These are phyloP conservation scores for Podaxis carcinomalis DNA, from an alignment of 768 basidiomycete genomes.

Conservation along the genomic window DNA sequence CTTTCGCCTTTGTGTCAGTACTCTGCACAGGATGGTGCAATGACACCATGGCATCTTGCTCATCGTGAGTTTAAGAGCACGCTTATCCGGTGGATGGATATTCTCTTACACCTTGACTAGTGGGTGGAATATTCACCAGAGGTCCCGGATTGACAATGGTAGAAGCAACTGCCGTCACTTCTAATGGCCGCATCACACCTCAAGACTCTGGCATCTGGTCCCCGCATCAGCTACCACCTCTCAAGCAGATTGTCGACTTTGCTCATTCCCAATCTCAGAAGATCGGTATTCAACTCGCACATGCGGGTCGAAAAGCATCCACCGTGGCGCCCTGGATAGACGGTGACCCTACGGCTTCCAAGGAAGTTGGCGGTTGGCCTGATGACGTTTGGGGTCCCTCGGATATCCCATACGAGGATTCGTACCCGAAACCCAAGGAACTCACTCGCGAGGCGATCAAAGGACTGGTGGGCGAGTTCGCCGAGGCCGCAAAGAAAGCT, in stretches of 20 bases:
- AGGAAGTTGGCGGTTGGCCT: slow-evolving; percentile 43
- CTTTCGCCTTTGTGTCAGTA: slow-evolving; percentile 59
- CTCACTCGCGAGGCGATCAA: slow-evolving; percentile 54
- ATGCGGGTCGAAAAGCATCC: slow-evolving; percentile 71
- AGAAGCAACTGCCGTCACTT: slow-evolving; percentile 58
- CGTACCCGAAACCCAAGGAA: slow-evolving; percentile 50
- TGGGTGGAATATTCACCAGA: slow-evolving; percentile 46
- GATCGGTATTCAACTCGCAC: slow-evolving; percentile 70
- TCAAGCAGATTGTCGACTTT: slow-evolving; percentile 37
- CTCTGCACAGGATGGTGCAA: slow-evolving; percentile 46
- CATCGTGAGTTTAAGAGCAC: slow-evolving; percentile 44
- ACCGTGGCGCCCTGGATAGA: slow-evolving; percentile 58
- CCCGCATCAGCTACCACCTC: slow-evolving; percentile 34
- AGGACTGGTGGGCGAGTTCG: slow-evolving; percentile 50
- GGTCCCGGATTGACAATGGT: slow-evolving; percentile 52
- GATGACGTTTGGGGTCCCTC: slow-evolving; percentile 56
- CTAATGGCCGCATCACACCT: slow-evolving; percentile 58
- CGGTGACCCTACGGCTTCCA: slow-evolving; percentile 22
- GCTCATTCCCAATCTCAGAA: slow-evolving; percentile 68
- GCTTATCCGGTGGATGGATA: slow-evolving; percentile 6
- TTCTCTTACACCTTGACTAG: slow-evolving; percentile 20
- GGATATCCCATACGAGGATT: slow-evolving; percentile 35
- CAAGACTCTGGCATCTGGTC: slow-evolving; percentile 60
- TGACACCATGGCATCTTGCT: slow-evolving; percentile 53
- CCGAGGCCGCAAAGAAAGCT: slow-evolving; percentile 43